These are phyloP conservation scores for Kokia cookei DNA, from an alignment of 441 rosid species.

Conservation along the genomic window DNA sequence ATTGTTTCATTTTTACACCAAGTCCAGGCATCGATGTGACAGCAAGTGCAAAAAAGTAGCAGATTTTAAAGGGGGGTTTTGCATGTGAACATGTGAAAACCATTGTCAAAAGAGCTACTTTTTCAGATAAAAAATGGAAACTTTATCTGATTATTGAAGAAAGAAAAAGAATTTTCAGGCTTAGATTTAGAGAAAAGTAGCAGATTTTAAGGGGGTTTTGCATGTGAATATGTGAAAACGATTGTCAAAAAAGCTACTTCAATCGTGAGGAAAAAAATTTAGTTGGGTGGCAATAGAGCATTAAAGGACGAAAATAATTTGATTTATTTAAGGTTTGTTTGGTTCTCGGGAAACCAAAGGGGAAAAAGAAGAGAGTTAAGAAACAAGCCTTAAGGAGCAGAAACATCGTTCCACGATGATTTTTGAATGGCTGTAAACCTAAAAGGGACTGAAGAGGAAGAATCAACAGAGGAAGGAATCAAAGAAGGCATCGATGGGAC, in stretches of 20 bases:
- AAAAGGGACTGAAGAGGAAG: constrained; percentile 26
- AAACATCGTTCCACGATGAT: constrained; percentile 46
- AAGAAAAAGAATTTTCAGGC: neutral
- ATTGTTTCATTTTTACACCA: constrained; percentile 57
- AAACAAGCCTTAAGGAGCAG: constrained; percentile 48
- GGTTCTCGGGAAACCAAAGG: constrained; percentile 3
- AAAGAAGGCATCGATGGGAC: constrained; percentile 17
- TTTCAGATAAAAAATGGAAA: neutral
- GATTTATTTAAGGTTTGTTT: neutral
- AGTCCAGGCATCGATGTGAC: constrained; percentile 35
- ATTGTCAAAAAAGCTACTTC: constrained; percentile 2
- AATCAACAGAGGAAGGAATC: constrained; percentile 26
- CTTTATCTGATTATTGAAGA: neutral
- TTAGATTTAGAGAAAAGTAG: constrained; percentile 1
- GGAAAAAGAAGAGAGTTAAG: too few relatives aligned
- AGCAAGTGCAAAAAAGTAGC: neutral
- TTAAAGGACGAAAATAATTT: neutral
- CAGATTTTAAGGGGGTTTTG: constrained; percentile 1
- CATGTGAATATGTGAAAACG: constrained; percentile 13
- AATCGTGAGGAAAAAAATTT: neutral
- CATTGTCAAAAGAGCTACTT: constrained; percentile 3
- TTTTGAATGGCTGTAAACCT: constrained; percentile 24
- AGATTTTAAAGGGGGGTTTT: neutral
- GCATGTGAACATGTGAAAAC: constrained; percentile 12
- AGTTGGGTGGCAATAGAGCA: too few relatives aligned